phyloP scores from a whole-genome alignment of 1,284 basidiomycete genomes.

The Mycosarcoma maydis region DNA sequence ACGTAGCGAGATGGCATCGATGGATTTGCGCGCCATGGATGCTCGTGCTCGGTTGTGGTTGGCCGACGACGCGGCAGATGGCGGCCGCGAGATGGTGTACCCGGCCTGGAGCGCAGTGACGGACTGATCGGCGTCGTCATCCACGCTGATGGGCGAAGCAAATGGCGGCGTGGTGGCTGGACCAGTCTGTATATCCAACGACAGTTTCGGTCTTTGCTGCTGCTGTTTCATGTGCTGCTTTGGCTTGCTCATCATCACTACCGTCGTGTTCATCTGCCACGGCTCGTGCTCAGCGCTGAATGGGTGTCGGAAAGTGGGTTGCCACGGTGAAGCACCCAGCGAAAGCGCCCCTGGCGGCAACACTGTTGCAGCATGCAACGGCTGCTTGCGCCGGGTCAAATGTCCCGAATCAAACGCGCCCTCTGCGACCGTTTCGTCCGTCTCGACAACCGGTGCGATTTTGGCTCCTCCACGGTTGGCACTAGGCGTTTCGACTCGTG shows the following conservation, averaged over 20 bases:
- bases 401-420: too few relatives aligned
- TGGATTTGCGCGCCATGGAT: conserved; percentile 23
- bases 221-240: too few relatives aligned
- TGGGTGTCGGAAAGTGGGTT: conserved; percentile 25
- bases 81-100: conserved; percentile 7
- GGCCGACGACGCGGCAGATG: conserved; percentile 5
- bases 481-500: too few relatives aligned
- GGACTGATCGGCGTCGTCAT: neutral
- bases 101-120: neutral
- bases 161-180: conserved; percentile 6
- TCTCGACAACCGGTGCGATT: conserved; percentile 11
- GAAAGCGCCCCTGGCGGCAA: conserved; percentile 23
- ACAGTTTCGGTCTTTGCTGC: conserved; percentile 14
- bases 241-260: neutral
- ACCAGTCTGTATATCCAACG: conserved; percentile 22
- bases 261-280: too few relatives aligned
- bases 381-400: too few relatives aligned
- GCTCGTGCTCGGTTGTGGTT: too few relatives aligned
- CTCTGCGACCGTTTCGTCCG: too few relatives aligned
- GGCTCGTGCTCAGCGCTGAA: conserved; percentile 16
- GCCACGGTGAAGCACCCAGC: conserved; percentile 21
- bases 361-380: neutral
- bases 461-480: neutral
- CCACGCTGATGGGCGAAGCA: neutral
- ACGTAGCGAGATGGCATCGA: conserved; percentile 26